These are phyloP conservation scores for Platanthera zijinensis DNA, from an alignment of 106 monocot genomes.

Conservation along the genomic window DNA sequence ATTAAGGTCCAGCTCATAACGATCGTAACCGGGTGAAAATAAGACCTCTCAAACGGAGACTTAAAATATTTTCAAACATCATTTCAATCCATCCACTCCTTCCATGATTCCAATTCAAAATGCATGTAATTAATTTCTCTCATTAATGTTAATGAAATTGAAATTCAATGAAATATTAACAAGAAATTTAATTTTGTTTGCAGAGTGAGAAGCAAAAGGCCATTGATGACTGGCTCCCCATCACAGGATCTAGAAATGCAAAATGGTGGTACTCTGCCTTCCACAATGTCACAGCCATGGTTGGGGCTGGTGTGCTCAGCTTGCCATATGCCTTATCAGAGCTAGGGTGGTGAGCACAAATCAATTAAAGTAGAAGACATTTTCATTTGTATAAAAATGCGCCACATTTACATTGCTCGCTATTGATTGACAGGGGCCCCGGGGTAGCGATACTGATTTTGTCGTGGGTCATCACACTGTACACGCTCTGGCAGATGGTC, in stretches of 20 bases:
- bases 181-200: not conserved
- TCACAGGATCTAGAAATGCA: conserved; percentile 6
- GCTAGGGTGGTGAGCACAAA: conserved; percentile 2
- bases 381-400: too few relatives aligned
- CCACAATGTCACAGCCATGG: conserved; percentile 12
- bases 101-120: too few relatives aligned
- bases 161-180: too few relatives aligned
- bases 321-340: conserved; percentile 2
- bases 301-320: conserved; percentile 6
- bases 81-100: too few relatives aligned
- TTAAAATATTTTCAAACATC: too few relatives aligned
- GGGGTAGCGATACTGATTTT: conserved; percentile 41
- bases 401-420: not conserved
- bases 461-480: conserved; percentile 64
- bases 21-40: too few relatives aligned
- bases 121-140: too few relatives aligned
- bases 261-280: conserved; percentile 12
- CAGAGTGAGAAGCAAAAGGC: not conserved
- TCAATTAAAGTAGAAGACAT: too few relatives aligned
- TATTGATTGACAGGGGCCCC: conserved; percentile 38
- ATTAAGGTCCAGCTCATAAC: too few relatives aligned
- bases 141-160: too few relatives aligned
- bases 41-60: too few relatives aligned
- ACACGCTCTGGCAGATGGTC: conserved; percentile 80
- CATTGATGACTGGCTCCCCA: conserved; percentile 4